A percentile compares a stretch with the other conserved stretches of the same genome.
phyloP scores from a whole-genome alignment of 176 grass and related monocot genomes.

The Phoenix roebelenii region DNA sequence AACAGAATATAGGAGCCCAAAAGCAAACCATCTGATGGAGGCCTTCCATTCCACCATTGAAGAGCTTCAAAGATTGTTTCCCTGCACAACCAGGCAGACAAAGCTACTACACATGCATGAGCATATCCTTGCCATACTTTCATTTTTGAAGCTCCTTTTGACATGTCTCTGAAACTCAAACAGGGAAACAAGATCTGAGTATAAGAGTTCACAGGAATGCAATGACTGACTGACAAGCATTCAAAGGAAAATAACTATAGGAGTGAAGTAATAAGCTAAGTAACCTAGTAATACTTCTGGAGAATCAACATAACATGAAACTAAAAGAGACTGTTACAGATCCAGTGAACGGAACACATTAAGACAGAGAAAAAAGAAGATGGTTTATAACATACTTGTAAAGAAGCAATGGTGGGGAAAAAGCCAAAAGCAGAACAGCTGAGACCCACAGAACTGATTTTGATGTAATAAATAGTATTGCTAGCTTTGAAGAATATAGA shows the following conservation, averaged over 20 bases:
- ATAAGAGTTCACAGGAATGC: too few species aligned
- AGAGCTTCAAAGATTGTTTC: conserved; percentile 98
- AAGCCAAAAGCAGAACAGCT: conserved; percentile 74
- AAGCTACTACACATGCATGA: conserved; percentile 74
- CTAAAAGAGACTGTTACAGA: too few species aligned
- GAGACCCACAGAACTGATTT: conserved; percentile 89
- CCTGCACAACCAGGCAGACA: conserved; percentile 79
- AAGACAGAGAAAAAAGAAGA: conserved; percentile 7
- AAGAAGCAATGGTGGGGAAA: conserved; percentile 86
- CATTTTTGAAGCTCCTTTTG: conserved; percentile 84
- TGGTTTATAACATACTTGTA: conserved; percentile 55
- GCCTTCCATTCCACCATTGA: conserved; percentile 90
- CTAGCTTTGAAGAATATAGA: conserved; percentile 79
- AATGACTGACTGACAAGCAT: too few species aligned
- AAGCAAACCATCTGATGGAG: conserved; percentile 87
- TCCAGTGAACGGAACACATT: too few species aligned
- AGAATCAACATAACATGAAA: too few species aligned
- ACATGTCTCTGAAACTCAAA: conserved; percentile 55
- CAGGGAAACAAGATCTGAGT: background rate
- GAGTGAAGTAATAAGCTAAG: too few species aligned
- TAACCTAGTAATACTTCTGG: too few species aligned
- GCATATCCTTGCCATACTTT: conserved; percentile 84
- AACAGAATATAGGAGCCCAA: conserved; percentile 84
- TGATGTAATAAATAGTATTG: conserved; percentile 92
- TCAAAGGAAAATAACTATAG: too few species aligned